Base-by-base conservation (phyloP, 805 yeast genomes). In the Hanseniaspora vineae region DNA sequence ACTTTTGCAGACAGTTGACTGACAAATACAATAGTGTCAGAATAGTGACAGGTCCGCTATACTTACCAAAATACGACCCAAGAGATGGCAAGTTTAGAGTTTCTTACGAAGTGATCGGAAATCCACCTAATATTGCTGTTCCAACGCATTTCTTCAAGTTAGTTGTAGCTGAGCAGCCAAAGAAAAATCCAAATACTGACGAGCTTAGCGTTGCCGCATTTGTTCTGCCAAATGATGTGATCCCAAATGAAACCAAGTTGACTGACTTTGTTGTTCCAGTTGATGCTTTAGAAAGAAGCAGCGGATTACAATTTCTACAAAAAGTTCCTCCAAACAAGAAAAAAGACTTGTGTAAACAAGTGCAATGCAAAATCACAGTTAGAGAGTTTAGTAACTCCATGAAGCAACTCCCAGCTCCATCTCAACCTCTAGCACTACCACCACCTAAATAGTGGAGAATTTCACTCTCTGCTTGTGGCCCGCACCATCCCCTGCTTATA, bases 121-220 rank as follows among this genome's bases (percentile, higher is more conserved):
- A 87, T 56, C 98, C 98, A 11, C 97, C 98, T 45, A 85, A 77
- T 58, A 73, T 92, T 47, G 97, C 98, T 0, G 98, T 92, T 11
- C 98, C 98, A 23, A 92, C 98, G 0, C 98, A 92, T 64, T 92
- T 92, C 60, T 92, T 81, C 75, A 92, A 92, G 67, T 67, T 92
- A 50, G 69, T 92, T 48, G 85, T 92, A 44, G 97, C 92, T 9
- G 97, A 92, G 62, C 65, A 68, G 15, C 73, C 78, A 3, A 61
- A 56, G 3, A 66, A 61, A 35, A 57, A 64, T 46, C 64, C 71
- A 13, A 51, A 42, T 12, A 43, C 48, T 17, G 64, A 62, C 35
- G 58, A 55, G 2, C 67, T 86, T 12, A 77, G 90, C 2, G 86
- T 87, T 9, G 97, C 84, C 1, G 96, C 97, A 0, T 92, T 92